Percentiles rank a stretch among this genome's conserved stretches.
Evolutionary conservation across 2,329 filamentous ascomycete genomes (phyloP).

Genomic region (Epichloe gansuensis): DNA sequence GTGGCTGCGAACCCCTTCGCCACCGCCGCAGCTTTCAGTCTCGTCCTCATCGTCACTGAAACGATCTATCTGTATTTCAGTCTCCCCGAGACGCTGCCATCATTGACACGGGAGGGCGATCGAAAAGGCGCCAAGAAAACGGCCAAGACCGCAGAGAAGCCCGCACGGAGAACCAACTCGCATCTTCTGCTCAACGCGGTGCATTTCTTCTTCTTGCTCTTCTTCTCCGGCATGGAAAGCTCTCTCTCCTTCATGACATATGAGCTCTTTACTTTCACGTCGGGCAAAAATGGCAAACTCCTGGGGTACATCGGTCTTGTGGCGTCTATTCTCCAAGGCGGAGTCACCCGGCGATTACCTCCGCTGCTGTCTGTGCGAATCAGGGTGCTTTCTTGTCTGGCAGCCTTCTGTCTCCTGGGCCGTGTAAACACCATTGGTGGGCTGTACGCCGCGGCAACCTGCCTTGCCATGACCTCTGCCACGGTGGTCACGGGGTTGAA

Average conservation of each 20-base stretch:
- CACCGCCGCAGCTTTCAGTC: slow-evolving; percentile 76
- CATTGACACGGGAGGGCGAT: slow-evolving; percentile 27
- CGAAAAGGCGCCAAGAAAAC: slow-evolving; percentile 16
- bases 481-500: slow-evolving; percentile 93
- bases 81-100: slow-evolving; percentile 77
- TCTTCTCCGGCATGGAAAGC: slow-evolving; percentile 98
- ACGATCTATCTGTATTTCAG: slow-evolving; percentile 75
- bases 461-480: slow-evolving; percentile 80
- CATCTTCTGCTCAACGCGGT: slow-evolving; percentile 71
- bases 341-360: slow-evolving; percentile 74
- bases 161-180: slow-evolving; percentile 58
- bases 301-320: slow-evolving; percentile 87
- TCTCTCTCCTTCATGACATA: slow-evolving; percentile 96
- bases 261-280: slow-evolving; percentile 75
- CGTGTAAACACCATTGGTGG: slow-evolving; percentile 53
- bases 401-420: slow-evolving; percentile 70
- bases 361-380: slow-evolving; percentile 69
- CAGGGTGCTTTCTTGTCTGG: slow-evolving; percentile 65
- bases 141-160: slow-evolving; percentile 12
- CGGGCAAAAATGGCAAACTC: slow-evolving; percentile 69
- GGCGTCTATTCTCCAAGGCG: slow-evolving; percentile 84
- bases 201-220: slow-evolving; percentile 85
- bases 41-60: slow-evolving; percentile 75
- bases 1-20: slow-evolving; percentile 89
- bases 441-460: slow-evolving; percentile 71